Evolutionary conservation across 345 rosid genomes (phyloP).

Genomic region (Lagerstroemia speciosa): DNA sequence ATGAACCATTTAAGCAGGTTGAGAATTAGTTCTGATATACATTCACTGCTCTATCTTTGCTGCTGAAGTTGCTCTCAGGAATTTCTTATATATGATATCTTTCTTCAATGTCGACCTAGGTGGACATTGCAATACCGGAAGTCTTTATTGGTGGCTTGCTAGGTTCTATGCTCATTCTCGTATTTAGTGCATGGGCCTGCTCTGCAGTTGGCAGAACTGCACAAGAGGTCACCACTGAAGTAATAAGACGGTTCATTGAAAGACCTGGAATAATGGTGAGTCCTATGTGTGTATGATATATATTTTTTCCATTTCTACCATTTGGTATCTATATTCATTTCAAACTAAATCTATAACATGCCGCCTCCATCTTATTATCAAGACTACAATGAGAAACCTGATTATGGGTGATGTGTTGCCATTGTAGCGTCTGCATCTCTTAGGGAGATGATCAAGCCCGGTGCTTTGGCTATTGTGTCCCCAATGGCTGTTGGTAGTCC

Average conservation of each 20-base stretch:
- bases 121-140: slow-evolving; percentile 95
- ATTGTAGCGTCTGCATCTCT: slow-evolving; percentile 94
- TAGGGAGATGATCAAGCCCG: slow-evolving; percentile 98
- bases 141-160: slow-evolving; percentile 90
- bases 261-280: slow-evolving; percentile 98
- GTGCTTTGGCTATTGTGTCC: slow-evolving; percentile 86
- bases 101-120: slow-evolving; percentile 32
- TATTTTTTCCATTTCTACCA: slow-evolving; percentile 2
- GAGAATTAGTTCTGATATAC: background rate
- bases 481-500: slow-evolving; percentile 69
- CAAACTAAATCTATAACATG: background rate
- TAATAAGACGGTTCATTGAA: slow-evolving; percentile 93
- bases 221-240: slow-evolving; percentile 99
- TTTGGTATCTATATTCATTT: background rate
- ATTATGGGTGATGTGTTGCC: slow-evolving; percentile 95
- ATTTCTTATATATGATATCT: background rate
- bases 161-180: slow-evolving; percentile 93
- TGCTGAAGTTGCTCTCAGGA: slow-evolving; percentile 2
- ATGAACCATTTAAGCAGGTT: slow-evolving; percentile 73
- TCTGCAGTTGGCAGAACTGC: slow-evolving; percentile 98
- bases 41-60: background rate
- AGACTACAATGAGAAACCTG: slow-evolving; percentile 96
- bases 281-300: slow-evolving; percentile 10
- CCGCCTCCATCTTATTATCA: slow-evolving; percentile 18
- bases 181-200: slow-evolving; percentile 96